A percentile compares a stretch with the other conserved stretches of the same genome.
These are phyloP conservation scores for Malassezia japonica DNA, from an alignment of 1,284 basidiomycete genomes.

Conservation along the genomic window DNA sequence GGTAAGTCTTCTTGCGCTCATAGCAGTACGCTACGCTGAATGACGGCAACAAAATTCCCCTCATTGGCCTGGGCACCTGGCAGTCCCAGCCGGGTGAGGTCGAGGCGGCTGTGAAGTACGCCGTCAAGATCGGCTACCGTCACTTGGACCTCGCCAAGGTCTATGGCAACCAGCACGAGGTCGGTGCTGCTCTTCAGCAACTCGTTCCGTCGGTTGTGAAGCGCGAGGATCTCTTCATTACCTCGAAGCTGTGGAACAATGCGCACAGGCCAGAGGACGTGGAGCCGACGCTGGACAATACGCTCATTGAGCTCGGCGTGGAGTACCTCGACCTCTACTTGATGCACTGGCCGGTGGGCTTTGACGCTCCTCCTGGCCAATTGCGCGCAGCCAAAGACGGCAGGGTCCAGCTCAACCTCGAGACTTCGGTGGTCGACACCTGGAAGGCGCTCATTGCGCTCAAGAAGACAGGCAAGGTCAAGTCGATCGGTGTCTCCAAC, in stretches of 20 bases:
- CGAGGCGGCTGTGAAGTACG: slow-evolving; percentile 54
- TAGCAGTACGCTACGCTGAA: slow-evolving; percentile 34
- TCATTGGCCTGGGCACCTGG: slow-evolving; percentile 68
- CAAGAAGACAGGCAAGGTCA: slow-evolving; percentile 45
- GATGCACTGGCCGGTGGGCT: slow-evolving; percentile 71
- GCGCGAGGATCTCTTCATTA: slow-evolving; percentile 53
- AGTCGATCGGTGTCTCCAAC: slow-evolving; percentile 61
- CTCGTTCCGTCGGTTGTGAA: slow-evolving; percentile 48
- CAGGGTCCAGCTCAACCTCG: slow-evolving; percentile 55
- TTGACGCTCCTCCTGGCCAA: slow-evolving; percentile 24
- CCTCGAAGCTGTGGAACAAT: slow-evolving; percentile 58
- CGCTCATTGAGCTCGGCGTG: slow-evolving; percentile 47
- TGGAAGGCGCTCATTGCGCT: slow-evolving; percentile 69
- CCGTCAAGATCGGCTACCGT: slow-evolving; percentile 39
- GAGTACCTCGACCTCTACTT: slow-evolving; percentile 54
- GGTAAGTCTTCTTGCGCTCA: neutral
- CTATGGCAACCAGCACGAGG: slow-evolving; percentile 45
- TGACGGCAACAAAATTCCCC: slow-evolving; percentile 43
- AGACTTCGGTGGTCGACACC: slow-evolving; percentile 62
- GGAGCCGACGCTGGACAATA: slow-evolving; percentile 47
- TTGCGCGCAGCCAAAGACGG: slow-evolving; percentile 55
- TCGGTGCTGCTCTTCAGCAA: slow-evolving; percentile 51
- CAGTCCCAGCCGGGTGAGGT: slow-evolving; percentile 68
- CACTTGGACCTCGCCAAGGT: slow-evolving; percentile 42
- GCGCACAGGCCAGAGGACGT: slow-evolving; percentile 52